These are phyloP conservation scores for Sideroxylon spinosum DNA, from an alignment of 179 eudicot genomes.

Conservation along the genomic window DNA sequence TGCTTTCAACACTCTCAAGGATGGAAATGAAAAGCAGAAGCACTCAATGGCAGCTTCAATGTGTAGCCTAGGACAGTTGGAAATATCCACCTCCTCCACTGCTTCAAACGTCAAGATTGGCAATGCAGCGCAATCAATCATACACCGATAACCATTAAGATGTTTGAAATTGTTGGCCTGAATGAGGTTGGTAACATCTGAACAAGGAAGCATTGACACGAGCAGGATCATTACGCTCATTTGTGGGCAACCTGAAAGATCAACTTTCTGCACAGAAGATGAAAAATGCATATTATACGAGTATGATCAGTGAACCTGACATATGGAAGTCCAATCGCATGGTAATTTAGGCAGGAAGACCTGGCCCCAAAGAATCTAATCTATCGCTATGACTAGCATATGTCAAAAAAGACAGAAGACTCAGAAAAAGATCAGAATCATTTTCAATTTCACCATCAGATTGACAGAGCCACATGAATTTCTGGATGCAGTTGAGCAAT, in stretches of 20 bases:
- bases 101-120: slow-evolving; percentile 46
- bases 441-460: slow-evolving; percentile 6
- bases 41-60: slow-evolving; percentile 48
- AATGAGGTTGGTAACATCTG: slow-evolving; percentile 24
- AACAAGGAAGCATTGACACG: slow-evolving; percentile 48
- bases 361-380: neutral
- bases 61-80: slow-evolving; percentile 59
- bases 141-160: slow-evolving; percentile 20
- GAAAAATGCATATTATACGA: neutral
- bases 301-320: neutral
- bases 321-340: slow-evolving; percentile 1
- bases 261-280: slow-evolving; percentile 58
- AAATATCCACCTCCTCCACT: slow-evolving; percentile 67
- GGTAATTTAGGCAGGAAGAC: neutral
- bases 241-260: slow-evolving; percentile 85
- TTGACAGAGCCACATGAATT: slow-evolving; percentile 5
- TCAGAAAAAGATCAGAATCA: neutral
- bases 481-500: neutral
- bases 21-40: slow-evolving; percentile 70
- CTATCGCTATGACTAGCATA: neutral
- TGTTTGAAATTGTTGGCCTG: slow-evolving; percentile 29
- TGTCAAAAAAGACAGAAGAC: neutral
- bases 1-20: slow-evolving; percentile 47
- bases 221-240: slow-evolving; percentile 43
- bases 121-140: slow-evolving; percentile 18